These are phyloP conservation scores for Graphilbum fragrans DNA, from an alignment of 2,329 filamentous ascomycete genomes.

Conservation along the genomic window DNA sequence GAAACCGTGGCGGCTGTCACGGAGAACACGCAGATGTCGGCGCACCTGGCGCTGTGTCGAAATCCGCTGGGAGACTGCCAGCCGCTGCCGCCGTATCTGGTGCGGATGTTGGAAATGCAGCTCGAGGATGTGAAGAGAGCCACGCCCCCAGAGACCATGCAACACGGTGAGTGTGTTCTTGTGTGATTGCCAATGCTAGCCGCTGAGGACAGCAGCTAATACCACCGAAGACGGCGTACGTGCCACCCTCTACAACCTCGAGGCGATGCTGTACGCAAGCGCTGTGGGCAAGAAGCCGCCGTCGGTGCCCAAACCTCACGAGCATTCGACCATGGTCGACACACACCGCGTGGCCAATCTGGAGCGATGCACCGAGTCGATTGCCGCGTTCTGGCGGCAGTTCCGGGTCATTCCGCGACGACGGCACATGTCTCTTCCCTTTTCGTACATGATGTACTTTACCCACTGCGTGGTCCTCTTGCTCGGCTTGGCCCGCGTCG, in stretches of 20 bases:
- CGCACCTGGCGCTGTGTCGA: too few relatives aligned
- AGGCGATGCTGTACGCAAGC: conserved; percentile 25
- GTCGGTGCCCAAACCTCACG: neutral
- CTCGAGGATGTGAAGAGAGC: conserved; percentile 13
- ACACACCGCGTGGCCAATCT: conserved; percentile 8
- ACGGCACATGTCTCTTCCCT: conserved; percentile 19
- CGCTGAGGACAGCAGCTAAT: too few relatives aligned
- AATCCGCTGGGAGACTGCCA: conserved; percentile 10
- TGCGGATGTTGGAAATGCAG: conserved; percentile 14
- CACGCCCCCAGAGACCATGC: conserved; percentile 12
- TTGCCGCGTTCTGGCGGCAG: conserved; percentile 20
- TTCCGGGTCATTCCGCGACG: conserved; percentile 18
- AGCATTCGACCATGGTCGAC: neutral
- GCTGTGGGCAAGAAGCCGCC: conserved; percentile 9
- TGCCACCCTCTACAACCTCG: conserved; percentile 21
- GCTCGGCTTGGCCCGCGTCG: conserved; percentile 18
- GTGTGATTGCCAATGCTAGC: neutral
- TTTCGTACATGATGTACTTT: conserved; percentile 21
- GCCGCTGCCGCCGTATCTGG: conserved; percentile 10
- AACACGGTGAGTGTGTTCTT: conserved; percentile 10
- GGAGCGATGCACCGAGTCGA: conserved; percentile 13
- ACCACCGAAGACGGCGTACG: conserved; percentile 25
- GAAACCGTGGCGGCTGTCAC: neutral
- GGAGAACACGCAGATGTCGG: too few relatives aligned
- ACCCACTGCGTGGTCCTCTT: conserved; percentile 20